A percentile compares a stretch with the other conserved stretches of the same genome.
Conservation (phyloP, 164 flowering plant genomes). For the Vitis labrusca region DNA sequence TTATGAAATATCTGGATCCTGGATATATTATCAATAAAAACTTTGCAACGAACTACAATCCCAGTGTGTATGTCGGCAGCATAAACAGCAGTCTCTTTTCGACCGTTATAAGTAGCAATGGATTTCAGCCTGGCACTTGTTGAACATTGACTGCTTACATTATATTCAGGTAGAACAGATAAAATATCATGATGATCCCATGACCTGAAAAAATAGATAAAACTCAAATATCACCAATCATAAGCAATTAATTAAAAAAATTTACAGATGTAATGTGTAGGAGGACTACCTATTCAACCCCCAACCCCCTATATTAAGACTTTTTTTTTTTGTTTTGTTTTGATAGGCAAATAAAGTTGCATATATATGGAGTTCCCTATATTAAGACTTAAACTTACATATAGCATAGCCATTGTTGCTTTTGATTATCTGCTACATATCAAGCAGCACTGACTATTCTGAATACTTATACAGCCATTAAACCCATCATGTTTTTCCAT, state of each 20-base stretch:
- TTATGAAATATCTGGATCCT: conserved; percentile 90
- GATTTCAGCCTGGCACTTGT: conserved; percentile 84
- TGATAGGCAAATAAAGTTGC: too few relatives aligned
- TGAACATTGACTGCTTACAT: conserved; percentile 68
- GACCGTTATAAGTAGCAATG: conserved; percentile 78
- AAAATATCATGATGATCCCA: conserved; percentile 98
- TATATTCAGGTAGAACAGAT: conserved; percentile 77
- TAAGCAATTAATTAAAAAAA: conserved; percentile 1
- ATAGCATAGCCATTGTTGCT: too few relatives aligned
- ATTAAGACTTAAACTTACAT: too few relatives aligned
- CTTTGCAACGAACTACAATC: conserved; percentile 78
- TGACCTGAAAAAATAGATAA: conserved; percentile 51
- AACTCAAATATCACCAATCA: not conserved
- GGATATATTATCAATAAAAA: conserved; percentile 73
- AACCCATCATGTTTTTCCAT: too few relatives aligned
- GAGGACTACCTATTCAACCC: too few relatives aligned
- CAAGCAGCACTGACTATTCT: too few relatives aligned
- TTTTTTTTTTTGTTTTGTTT: too few relatives aligned
- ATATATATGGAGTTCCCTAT: too few relatives aligned
- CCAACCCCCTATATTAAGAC: too few relatives aligned
- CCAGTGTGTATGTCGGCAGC: conserved; percentile 77
- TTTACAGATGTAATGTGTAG: not conserved
- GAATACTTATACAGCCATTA: too few relatives aligned
- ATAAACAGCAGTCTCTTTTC: conserved; percentile 93
- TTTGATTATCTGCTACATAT: too few relatives aligned